Evolutionary conservation across 2,329 filamentous ascomycete genomes (phyloP).

Genomic region (Fusarium sp.): DNA sequence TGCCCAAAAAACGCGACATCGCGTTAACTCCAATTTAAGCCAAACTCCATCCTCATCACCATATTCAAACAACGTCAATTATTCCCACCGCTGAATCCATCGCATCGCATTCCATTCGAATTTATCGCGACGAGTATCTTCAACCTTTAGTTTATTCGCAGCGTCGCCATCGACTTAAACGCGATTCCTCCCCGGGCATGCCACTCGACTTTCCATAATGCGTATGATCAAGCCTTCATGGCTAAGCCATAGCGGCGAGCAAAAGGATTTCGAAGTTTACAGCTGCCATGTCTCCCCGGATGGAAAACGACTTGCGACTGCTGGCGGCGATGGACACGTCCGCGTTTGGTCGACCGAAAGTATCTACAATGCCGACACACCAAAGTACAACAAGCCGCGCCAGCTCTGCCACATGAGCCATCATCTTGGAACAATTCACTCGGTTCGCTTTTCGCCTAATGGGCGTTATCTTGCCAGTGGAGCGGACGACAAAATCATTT

Average conservation of each 20-base stretch:
- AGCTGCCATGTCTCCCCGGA: conserved; percentile 97
- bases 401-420: conserved; percentile 99
- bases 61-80: conserved; percentile 11
- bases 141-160: background rate
- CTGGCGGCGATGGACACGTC: conserved; percentile 96
- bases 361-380: conserved; percentile 82
- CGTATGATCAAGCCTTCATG: conserved; percentile 94
- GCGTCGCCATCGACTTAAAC: conserved; percentile 3
- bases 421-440: conserved; percentile 96
- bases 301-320: conserved; percentile 89
- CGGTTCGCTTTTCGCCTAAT: conserved; percentile 95
- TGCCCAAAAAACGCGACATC: conserved; percentile 39
- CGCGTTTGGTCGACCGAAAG: conserved; percentile 98
- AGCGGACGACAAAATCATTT: conserved; percentile 98
- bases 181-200: conserved; percentile 35
- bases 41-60: conserved; percentile 19
- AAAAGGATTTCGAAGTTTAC: conserved; percentile 98
- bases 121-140: background rate
- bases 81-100: background rate
- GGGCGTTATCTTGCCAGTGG: conserved; percentile 95
- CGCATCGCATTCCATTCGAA: conserved; percentile 11
- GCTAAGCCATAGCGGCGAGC: conserved; percentile 96
- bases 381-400: conserved; percentile 79
- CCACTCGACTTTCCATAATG: conserved; percentile 60
- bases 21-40: conserved; percentile 34